Evolutionary conservation across 495 filamentous ascomycete genomes (phyloP), one percentile per base, ranked within the genome.

Genomic region (Aspergillus mulundensis): DNA sequence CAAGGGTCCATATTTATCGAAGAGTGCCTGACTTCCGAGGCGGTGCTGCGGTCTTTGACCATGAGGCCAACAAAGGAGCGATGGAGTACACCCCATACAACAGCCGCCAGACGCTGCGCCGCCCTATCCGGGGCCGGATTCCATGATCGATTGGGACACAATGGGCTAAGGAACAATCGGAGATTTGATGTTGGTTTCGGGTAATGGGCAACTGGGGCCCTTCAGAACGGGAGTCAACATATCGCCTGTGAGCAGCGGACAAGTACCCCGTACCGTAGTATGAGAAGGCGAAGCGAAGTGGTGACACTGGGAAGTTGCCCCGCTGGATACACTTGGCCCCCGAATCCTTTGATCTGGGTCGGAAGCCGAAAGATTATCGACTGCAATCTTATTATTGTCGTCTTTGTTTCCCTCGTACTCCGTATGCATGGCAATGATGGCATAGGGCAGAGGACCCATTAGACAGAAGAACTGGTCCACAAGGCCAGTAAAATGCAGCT

Each of bases 311-410:
- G 3, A 28, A 8, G 25, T 55, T 48, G 53, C 43, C 53, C 53
- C 53, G 53, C 53, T 47, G 34, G 40, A 42, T 10, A 39, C 24
- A 47, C 42, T 55, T 55, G 43, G 53, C 40, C 53, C 50, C 53
- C 52, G 41, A 54, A 54, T 54, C 52, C 52, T 54, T 54, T 54
- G 16, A 24, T 30, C 39, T 42, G 23, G 20, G 34, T 12, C 32
- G 39, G 15, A 15, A n/a, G 23, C 16, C 36, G 19, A 28, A 24
- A 20, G 12, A 25, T 28, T 28, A 36, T 36, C 8, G 32, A 36
- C 8, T 16, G n/a, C 24, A 49, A 49, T 50, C 34, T 12, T 38
- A 18, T 18, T 42, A 44, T 44, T n/a, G 20, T 44, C 41, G 15
- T 21, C 20, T 44, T 44, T 44, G 41, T 44, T 21, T 2, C 18